Conservation (phyloP, 75 land plant species). For the Cryptomeria japonica region DNA sequence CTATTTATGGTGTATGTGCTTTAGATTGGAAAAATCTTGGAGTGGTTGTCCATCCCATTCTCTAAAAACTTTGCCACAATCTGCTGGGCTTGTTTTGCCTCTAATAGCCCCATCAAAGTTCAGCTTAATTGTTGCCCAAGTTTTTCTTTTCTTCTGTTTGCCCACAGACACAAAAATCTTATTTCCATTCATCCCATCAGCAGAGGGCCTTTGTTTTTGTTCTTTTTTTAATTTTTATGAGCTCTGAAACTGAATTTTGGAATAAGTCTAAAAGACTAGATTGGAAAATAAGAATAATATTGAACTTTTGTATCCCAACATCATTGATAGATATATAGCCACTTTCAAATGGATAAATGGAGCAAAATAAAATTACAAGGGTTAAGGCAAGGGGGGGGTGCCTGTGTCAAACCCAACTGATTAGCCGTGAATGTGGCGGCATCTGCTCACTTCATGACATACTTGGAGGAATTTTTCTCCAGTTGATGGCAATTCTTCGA, state of each 20-base stretch:
- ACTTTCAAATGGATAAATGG: neutral
- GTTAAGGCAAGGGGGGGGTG: neutral
- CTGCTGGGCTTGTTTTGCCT: too few species aligned
- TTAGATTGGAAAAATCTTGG: too few species aligned
- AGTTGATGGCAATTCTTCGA: neutral
- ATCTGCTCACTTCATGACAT: neutral
- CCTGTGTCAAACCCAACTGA: too few species aligned
- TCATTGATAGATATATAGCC: neutral
- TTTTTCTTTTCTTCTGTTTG: too few species aligned
- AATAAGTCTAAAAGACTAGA: neutral
- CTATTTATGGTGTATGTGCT: too few species aligned
- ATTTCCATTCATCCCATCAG: too few species aligned
- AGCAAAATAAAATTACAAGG: neutral
- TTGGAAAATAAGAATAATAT: neutral
- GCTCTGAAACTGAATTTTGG: neutral
- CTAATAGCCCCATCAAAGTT: too few species aligned
- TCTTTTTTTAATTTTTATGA: neutral
- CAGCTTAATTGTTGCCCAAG: too few species aligned
- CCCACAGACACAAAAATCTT: too few species aligned
- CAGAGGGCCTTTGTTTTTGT: neutral
- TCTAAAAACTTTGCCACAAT: too few species aligned
- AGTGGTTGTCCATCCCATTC: too few species aligned
- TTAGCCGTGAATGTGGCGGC: neutral
- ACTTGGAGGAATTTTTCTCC: neutral
- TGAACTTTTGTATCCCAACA: neutral